These are phyloP conservation scores for Thelonectria olida DNA, from an alignment of 2,329 filamentous ascomycete genomes.

Conservation along the genomic window DNA sequence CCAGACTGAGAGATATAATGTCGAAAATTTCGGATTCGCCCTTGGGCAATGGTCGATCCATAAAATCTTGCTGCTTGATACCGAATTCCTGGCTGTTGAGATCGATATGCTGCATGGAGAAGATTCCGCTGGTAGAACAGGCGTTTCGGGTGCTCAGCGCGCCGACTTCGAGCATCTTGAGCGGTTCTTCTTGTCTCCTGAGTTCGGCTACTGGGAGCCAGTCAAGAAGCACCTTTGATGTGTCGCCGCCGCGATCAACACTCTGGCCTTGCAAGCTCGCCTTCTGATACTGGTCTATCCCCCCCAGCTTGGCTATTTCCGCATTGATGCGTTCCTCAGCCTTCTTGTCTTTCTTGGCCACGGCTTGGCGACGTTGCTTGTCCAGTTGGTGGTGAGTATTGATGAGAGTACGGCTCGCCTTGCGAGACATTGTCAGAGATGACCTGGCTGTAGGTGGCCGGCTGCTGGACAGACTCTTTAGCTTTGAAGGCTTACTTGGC, in stretches of 20 bases:
- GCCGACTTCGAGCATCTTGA: constrained; percentile 87
- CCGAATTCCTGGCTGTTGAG: constrained; percentile 84
- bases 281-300: constrained; percentile 70
- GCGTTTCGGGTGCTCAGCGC: constrained; percentile 86
- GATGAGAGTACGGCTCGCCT: constrained; percentile 71
- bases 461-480: constrained; percentile 57
- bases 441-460: constrained; percentile 65
- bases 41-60: constrained; percentile 80
- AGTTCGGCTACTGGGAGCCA: constrained; percentile 59
- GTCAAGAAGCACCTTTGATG: constrained; percentile 69
- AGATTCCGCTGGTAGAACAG: constrained; percentile 76
- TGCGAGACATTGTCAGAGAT: constrained; percentile 68
- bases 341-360: constrained; percentile 58
- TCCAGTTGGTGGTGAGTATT: constrained; percentile 72
- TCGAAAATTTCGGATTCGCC: constrained; percentile 76
- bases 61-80: constrained; percentile 92
- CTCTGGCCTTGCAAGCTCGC: constrained; percentile 76
- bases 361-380: constrained; percentile 68
- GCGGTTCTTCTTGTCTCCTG: constrained; percentile 35
- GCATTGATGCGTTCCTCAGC: constrained; percentile 57
- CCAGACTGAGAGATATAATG: constrained; percentile 89
- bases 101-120: constrained; percentile 86
- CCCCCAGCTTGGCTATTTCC: constrained; percentile 67
- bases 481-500: constrained; percentile 53
- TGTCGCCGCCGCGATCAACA: constrained; percentile 73